A percentile compares a stretch with the other conserved stretches of the same genome.
These are phyloP conservation scores for Coleophoma cylindrospora DNA, from an alignment of 2,329 filamentous ascomycete genomes.

Conservation along the genomic window DNA sequence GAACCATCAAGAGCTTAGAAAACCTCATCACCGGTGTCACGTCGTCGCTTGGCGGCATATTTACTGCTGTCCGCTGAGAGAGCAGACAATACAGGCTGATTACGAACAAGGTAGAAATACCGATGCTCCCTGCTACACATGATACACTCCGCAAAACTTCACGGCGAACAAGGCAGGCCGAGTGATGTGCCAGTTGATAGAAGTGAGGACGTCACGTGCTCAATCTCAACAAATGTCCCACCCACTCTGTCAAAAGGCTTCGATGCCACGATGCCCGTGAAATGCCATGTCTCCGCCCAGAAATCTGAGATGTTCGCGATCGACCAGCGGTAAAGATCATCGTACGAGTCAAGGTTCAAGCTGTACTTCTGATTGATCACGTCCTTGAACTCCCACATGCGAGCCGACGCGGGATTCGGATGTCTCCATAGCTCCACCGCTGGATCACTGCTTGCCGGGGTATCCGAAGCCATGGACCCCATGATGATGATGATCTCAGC, in stretches of 20 bases:
- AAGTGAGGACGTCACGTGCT: conserved; percentile 1
- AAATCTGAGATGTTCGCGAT: conserved; percentile 69
- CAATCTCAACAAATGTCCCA: not conserved
- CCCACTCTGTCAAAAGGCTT: conserved; percentile 54
- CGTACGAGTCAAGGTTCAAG: conserved; percentile 60
- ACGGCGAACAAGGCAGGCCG: no score
- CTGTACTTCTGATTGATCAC: conserved; percentile 63
- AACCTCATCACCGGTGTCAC: no score
- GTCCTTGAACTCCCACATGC: conserved; percentile 68
- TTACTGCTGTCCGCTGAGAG: no score
- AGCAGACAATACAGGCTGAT: no score
- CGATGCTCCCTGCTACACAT: no score
- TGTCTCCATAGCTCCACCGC: conserved; percentile 65
- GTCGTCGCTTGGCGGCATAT: no score
- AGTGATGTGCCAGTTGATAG: not conserved
- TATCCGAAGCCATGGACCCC: not conserved
- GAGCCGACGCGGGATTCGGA: conserved; percentile 58
- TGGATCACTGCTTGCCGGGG: conserved; percentile 5
- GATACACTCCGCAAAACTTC: no score
- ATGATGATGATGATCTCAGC: not conserved
- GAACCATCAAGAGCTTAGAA: no score
- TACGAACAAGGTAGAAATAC: no score
- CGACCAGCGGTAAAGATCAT: conserved; percentile 81
- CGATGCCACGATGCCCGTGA: conserved; percentile 70
- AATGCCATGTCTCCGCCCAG: conserved; percentile 84